Base-by-base conservation (phyloP, 805 yeast species). In the Barnettozyma wickerhamii region DNA sequence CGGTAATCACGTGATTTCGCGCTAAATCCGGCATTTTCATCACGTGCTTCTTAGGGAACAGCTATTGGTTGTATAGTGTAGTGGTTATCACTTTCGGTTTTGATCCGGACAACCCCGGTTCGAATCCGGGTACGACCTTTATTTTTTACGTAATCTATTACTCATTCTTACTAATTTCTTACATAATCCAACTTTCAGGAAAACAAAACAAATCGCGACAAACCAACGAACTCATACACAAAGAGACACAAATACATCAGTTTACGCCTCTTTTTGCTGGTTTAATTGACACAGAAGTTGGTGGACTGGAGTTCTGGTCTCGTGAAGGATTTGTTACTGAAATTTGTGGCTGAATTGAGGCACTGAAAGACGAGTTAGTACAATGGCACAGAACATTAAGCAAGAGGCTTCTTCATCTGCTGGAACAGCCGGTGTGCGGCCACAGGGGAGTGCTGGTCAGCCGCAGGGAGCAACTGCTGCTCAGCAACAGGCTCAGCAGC, bases 41-140 rank as follows among this genome's bases (percentile, higher is more conserved):
- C 10, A 14, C 34, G 37, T 19, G 21, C 20, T 19, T 19, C 13
- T 6, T 23, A n/a, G 36, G 13, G n/a, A 27, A 33, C 24, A 14
- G 18, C 19, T 14, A 18, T 19, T 29, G 76, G 75, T 71, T 70
- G 69, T 68, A 71, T 71, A 70, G 75, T 71, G 77, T 71, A 71
- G 75, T 70, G 77, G 77, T 71, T 68, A 71, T 71, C 77, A 71
- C 77, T 60, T 66, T 70, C 74, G 77, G 77, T 71, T 71, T 70
- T 71, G 77, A 71, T 70, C 75, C 75, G 75, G 63, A 63, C 74
- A 76, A 79, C 86, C 83, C 84, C 84, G 76, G 84, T 79, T 79
- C 86, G 86, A 79, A 77, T 77, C 85, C 84, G 84, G 84, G 85
- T 75, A 74, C 79, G 85, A 79, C 83, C 84, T 78, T 23, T 23